A percentile compares a stretch with the other conserved stretches of the same genome.
phyloP scores from a whole-genome alignment of 257 asterid species.

The Solanum microdontum region DNA sequence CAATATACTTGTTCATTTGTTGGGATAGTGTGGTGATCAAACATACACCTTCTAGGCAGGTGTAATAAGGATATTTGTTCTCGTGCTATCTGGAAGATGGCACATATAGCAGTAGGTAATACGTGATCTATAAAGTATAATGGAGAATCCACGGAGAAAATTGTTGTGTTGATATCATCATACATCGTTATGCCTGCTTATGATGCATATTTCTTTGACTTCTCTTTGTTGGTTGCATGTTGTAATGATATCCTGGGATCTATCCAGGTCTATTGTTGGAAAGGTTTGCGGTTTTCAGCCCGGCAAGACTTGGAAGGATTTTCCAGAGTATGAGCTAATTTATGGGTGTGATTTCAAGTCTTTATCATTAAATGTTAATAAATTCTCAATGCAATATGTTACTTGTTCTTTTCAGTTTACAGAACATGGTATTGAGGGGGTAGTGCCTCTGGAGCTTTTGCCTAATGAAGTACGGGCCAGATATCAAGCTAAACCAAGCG shows the following conservation, averaged over 20 bases:
- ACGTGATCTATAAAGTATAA: background rate
- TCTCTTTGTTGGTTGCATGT: background rate
- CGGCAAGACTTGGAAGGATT: slow-evolving; percentile 97
- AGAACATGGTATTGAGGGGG: slow-evolving; percentile 94
- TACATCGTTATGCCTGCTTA: background rate
- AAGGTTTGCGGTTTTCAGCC: slow-evolving; percentile 94
- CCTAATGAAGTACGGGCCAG: slow-evolving; percentile 57
- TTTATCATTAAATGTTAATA: background rate
- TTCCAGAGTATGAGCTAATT: slow-evolving; percentile 52
- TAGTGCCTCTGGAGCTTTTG: slow-evolving; percentile 83
- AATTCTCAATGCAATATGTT: background rate
- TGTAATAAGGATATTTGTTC: background rate
- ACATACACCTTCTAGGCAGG: background rate
- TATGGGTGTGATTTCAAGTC: background rate
- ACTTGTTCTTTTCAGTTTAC: slow-evolving; percentile 52
- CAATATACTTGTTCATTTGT: background rate
- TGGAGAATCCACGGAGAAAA: background rate
- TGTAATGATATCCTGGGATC: background rate
- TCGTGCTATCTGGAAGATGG: background rate
- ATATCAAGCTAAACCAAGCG: slow-evolving; percentile 81
- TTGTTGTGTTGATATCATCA: background rate
- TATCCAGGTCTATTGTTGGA: slow-evolving; percentile 94
- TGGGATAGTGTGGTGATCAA: background rate
- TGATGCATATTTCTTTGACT: background rate
- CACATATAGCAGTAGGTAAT: background rate